Conservation (phyloP, 805 yeast genomes). For the Babjeviella inositovora region DNA sequence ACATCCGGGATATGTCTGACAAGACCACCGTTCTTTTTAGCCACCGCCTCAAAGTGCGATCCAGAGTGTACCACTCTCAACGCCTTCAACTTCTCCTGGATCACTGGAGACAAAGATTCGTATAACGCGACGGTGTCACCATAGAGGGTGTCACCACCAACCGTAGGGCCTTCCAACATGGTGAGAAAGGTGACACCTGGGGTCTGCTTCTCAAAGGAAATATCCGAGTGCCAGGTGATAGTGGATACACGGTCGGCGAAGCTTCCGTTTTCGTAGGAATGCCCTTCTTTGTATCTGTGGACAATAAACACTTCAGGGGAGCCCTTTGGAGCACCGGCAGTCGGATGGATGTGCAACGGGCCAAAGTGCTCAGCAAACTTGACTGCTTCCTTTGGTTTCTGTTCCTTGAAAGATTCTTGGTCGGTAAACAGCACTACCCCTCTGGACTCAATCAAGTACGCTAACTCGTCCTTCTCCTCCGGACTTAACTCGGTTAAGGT, state of each 20-base stretch:
- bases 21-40: conserved; percentile 19
- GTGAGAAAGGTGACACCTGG: conserved; percentile 16
- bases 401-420: no score
- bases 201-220: conserved; percentile 17
- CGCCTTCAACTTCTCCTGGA: conserved; percentile 17
- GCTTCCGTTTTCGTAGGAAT: not conserved
- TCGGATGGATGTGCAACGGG: conserved; percentile 32
- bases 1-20: conserved; percentile 23
- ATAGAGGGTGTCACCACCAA: conserved; percentile 27
- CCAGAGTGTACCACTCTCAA: conserved; percentile 23
- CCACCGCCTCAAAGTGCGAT: conserved; percentile 22
- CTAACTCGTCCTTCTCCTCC: no score
- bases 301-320: conserved; percentile 18
- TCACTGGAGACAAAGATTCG: conserved; percentile 21
- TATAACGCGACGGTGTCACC: conserved; percentile 25
- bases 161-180: conserved; percentile 12
- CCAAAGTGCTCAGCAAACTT: no score
- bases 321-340: conserved; percentile 18
- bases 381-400: no score
- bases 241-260: not conserved
- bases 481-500: no score
- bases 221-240: conserved; percentile 19
- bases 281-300: conserved; percentile 6
- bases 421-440: no score
- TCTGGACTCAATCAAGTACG: no score